Conservation (phyloP, 805 yeast species). For the Wickerhamomyces sydowiorum region DNA sequence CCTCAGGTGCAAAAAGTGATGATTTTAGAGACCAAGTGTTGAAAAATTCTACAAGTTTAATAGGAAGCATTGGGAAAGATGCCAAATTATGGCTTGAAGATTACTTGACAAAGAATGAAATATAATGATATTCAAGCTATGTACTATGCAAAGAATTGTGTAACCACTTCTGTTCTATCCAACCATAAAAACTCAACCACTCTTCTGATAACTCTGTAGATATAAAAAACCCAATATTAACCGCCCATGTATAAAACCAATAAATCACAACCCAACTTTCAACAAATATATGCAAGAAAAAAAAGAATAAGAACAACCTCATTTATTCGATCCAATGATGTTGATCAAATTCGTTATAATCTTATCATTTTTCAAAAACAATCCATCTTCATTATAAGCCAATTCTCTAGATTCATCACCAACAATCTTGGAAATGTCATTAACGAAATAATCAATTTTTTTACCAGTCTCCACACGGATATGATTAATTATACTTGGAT, state of each 20-base stretch:
- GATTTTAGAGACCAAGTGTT: conserved; percentile 2
- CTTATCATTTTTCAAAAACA: conserved; percentile 1
- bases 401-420: not conserved
- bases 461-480: not conserved
- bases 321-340: not conserved
- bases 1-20: not conserved
- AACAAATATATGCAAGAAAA: not conserved
- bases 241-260: not conserved
- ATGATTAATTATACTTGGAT: not conserved
- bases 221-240: not conserved
- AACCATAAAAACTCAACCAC: too few relatives aligned
- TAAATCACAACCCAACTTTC: not conserved
- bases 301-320: not conserved
- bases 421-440: not conserved
- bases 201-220: not conserved
- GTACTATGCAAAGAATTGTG: not conserved
- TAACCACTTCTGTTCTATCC: too few relatives aligned
- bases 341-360: not conserved
- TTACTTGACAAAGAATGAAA: conserved; percentile 4
- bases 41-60: conserved; percentile 15
- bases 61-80: conserved; percentile 16
- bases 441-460: not conserved
- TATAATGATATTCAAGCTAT: not conserved
- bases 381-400: conserved; percentile 2
- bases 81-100: conserved; percentile 17